These are phyloP conservation scores for Suhomyces prunicola DNA, from an alignment of 805 yeast species.

Conservation along the genomic window DNA sequence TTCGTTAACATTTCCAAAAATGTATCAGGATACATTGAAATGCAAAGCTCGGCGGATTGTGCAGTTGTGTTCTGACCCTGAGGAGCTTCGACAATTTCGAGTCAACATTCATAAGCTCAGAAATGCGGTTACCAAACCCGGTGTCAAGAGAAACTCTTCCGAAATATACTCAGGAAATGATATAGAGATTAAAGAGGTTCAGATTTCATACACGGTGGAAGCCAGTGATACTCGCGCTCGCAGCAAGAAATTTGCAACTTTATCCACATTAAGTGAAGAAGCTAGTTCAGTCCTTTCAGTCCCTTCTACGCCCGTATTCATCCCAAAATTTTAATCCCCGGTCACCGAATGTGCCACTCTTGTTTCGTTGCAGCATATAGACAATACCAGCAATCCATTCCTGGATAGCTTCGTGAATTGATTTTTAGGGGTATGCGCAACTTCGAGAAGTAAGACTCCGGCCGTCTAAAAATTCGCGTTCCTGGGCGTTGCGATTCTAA, in stretches of 20 bases:
- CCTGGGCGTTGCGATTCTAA: neutral
- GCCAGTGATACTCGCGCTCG: neutral
- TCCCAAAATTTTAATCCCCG: neutral
- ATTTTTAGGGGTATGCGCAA: neutral
- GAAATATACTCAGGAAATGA: neutral
- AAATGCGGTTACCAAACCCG: conserved; percentile 41
- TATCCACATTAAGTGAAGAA: neutral
- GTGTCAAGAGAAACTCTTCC: conserved; percentile 16
- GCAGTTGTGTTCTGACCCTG: conserved; percentile 28
- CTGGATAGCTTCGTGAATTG: neutral
- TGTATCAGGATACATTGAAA: conserved; percentile 31
- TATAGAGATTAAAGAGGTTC: neutral
- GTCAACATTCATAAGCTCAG: conserved; percentile 39
- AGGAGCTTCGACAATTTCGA: conserved; percentile 38
- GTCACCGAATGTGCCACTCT: neutral
- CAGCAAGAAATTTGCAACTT: neutral
- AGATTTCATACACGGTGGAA: neutral
- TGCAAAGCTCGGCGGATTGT: conserved; percentile 34
- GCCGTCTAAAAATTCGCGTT: neutral
- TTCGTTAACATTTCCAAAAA: conserved; percentile 8
- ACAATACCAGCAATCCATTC: neutral
- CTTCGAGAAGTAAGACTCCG: neutral
- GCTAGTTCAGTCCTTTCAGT: neutral
- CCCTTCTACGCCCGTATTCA: neutral
- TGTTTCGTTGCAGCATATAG: neutral